phyloP scores from a whole-genome alignment of 345 rosid genomes.

The Gossypium australe region DNA sequence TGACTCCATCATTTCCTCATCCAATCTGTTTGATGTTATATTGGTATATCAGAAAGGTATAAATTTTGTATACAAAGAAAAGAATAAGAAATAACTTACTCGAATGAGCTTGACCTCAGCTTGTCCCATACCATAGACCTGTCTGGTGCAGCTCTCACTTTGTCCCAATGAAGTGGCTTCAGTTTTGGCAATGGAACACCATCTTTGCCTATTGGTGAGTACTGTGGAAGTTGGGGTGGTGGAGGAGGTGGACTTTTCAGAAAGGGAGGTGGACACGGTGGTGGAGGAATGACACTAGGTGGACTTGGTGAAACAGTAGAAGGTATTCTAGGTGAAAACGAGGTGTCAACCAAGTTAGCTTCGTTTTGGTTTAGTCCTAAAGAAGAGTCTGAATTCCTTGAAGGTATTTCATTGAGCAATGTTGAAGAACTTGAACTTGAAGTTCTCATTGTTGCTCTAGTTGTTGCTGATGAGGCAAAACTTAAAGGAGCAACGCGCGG shows the following conservation, averaged over 20 bases:
- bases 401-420: slow-evolving; percentile 24
- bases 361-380: slow-evolving; percentile 24
- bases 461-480: slow-evolving; percentile 13
- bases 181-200: slow-evolving; percentile 76
- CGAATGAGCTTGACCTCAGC: slow-evolving; percentile 85
- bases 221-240: slow-evolving; percentile 43
- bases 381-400: slow-evolving; percentile 23
- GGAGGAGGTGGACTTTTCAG: slow-evolving; percentile 65
- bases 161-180: slow-evolving; percentile 99
- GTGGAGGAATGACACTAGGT: slow-evolving; percentile 39
- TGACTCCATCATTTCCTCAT: slow-evolving; percentile 97
- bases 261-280: slow-evolving; percentile 60
- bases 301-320: slow-evolving; percentile 18
- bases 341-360: slow-evolving; percentile 9
- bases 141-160: slow-evolving; percentile 94
- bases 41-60: neutral
- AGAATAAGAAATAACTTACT: slow-evolving; percentile 46
- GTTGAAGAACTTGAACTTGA: slow-evolving; percentile 23
- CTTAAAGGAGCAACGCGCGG: neutral
- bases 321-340: slow-evolving; percentile 22
- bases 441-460: slow-evolving; percentile 19
- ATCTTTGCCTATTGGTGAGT: slow-evolving; percentile 53
- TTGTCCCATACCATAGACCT: slow-evolving; percentile 91
- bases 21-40: slow-evolving; percentile 45
- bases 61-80: neutral